phyloP scores from a whole-genome alignment of 2,329 filamentous ascomycete genomes.

The Monilinia fructicola region DNA sequence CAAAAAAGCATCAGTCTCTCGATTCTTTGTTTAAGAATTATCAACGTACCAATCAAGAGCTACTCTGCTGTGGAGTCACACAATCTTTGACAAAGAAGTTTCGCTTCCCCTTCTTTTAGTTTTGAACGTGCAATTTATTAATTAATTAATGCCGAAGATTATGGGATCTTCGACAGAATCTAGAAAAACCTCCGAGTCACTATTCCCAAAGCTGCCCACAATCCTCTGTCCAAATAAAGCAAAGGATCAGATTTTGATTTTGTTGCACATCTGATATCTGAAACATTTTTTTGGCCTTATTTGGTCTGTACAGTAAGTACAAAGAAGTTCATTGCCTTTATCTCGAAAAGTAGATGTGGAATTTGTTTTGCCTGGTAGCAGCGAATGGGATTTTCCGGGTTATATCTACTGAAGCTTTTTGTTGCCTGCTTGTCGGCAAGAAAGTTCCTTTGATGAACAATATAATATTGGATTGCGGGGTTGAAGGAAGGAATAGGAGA shows the following conservation, averaged over 20 bases:
- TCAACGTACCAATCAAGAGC: neutral
- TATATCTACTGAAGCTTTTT: neutral
- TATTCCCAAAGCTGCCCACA: neutral
- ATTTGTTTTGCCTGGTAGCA: no score
- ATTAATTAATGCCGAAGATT: neutral
- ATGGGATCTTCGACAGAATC: no score
- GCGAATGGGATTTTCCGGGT: neutral
- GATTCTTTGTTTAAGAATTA: neutral
- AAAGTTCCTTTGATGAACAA: neutral
- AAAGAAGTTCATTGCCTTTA: constrained; percentile 3
- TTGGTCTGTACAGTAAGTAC: neutral
- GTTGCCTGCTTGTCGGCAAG: constrained; percentile 11
- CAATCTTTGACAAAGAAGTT: neutral
- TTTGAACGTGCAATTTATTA: no score
- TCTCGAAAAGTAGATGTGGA: neutral
- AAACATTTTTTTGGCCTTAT: constrained; percentile 15
- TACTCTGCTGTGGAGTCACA: neutral
- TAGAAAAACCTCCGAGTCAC: neutral
- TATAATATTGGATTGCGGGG: neutral
- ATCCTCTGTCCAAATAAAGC: neutral
- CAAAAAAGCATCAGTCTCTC: neutral
- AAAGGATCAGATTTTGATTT: neutral
- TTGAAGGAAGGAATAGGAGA: neutral
- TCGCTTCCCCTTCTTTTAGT: neutral
- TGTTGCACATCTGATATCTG: constrained; percentile 22